phyloP scores from a whole-genome alignment of 1,284 basidiomycete genomes.

The Puccinia novopanici region DNA sequence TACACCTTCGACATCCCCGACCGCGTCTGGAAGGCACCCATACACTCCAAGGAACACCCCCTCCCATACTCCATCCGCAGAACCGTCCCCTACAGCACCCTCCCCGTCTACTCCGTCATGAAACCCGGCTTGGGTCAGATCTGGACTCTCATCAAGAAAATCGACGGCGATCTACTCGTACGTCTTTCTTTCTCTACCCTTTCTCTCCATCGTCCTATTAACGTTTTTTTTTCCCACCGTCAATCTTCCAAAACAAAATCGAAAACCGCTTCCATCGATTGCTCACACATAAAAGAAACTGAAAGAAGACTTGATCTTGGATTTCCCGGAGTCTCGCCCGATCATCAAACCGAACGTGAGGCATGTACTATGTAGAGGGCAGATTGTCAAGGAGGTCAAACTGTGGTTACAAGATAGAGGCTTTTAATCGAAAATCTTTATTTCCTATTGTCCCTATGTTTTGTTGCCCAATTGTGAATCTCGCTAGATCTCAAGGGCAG shows the following conservation, averaged over 20 bases:
- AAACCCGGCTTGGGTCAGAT: conserved; percentile 43
- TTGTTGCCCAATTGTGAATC: no score
- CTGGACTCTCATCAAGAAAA: conserved; percentile 38
- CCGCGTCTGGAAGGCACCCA: conserved; percentile 41
- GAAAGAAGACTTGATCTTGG: conserved; percentile 34
- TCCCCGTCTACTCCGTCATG: conserved; percentile 44
- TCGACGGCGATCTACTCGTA: conserved; percentile 45
- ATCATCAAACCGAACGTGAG: conserved; percentile 25
- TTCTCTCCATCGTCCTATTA: neutral
- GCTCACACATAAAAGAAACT: conserved; percentile 19
- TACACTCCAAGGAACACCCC: conserved; percentile 8
- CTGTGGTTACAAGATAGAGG: conserved; percentile 49
- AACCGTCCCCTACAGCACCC: conserved; percentile 33
- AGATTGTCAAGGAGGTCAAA: conserved; percentile 42
- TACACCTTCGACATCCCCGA: conserved; percentile 34
- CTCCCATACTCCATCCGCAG: conserved; percentile 11
- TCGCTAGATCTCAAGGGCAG: no score
- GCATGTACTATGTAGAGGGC: conserved; percentile 35
- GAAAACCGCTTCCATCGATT: neutral
- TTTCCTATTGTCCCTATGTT: neutral
- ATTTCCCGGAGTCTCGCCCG: conserved; percentile 30
- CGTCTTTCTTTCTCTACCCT: conserved; percentile 14
- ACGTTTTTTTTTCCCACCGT: neutral
- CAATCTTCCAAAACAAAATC: neutral
- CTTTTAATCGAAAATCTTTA: conserved; percentile 18